These are phyloP conservation scores for Galerina marginata DNA, from an alignment of 768 basidiomycete species.

Conservation along the genomic window DNA sequence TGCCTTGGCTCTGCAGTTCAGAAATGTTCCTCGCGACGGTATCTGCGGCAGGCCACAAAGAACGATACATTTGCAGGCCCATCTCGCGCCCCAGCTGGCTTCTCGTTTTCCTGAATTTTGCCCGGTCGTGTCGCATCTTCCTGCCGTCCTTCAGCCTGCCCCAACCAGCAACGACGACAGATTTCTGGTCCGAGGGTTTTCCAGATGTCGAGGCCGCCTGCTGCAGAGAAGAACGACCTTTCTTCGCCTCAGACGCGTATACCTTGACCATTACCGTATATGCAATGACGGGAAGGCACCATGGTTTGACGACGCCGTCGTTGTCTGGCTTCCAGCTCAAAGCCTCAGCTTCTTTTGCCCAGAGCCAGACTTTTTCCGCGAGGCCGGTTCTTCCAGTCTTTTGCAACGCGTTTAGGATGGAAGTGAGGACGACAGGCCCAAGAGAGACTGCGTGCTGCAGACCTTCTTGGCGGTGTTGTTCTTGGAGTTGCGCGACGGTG, in stretches of 20 bases:
- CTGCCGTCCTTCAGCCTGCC: background rate
- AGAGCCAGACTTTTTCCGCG: conserved; percentile 67
- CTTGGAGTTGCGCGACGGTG: background rate
- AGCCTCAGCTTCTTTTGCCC: conserved; percentile 63
- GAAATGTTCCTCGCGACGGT: conserved; percentile 16
- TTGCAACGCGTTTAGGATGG: conserved; percentile 62
- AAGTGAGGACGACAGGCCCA: conserved; percentile 66
- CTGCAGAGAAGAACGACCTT: background rate
- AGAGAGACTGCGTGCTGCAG: conserved; percentile 49
- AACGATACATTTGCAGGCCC: conserved; percentile 9
- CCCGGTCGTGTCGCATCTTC: background rate
- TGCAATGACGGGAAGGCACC: conserved; percentile 68
- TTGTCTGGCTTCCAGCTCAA: conserved; percentile 43
- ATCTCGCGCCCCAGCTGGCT: background rate
- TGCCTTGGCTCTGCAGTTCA: conserved; percentile 5
- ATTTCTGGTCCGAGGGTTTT: background rate
- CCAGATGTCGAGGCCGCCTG: background rate
- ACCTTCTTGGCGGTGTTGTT: conserved; percentile 27
- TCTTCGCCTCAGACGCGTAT: conserved; percentile 53
- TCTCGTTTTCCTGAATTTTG: background rate
- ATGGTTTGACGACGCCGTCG: conserved; percentile 42
- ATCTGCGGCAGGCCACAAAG: background rate
- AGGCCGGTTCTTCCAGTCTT: conserved; percentile 59
- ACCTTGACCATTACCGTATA: conserved; percentile 76
- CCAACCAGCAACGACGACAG: background rate